Evolutionary conservation across 768 basidiomycete species (phyloP), one percentile per base, ranked within the genome.

Genomic region (Roridomyces roridus): DNA sequence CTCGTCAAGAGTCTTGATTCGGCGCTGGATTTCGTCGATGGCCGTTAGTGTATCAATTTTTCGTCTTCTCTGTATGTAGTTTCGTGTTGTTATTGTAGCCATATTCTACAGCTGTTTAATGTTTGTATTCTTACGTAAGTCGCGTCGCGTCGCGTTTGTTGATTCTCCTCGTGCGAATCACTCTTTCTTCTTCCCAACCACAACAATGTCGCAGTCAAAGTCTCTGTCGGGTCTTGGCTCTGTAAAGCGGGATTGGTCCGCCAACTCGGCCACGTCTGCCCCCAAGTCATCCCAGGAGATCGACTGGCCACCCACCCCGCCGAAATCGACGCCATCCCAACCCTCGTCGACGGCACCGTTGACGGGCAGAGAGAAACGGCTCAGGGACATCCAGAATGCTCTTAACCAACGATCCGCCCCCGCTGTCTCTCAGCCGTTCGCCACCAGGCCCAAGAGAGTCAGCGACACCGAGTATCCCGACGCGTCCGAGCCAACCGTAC

Each of bases 201-300:
- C 57, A 0, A 59, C 50, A 17, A 72, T 72, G 62, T 60, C 71
- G 31, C 77, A 74, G 60, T 59, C 71, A 24, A 77, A 74, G 53
- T 54, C 74, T 15, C 76, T 76, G 62, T 91, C 89, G 1, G 90
- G 89, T 1, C 79, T 92, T 21, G 73, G 82, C 31, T 78, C 79
- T 1, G 59, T 91, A 41, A 78, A 78, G 60, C 82, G 91, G 55
- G 85, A 91, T 68, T 92, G 84, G 68, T 88, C 87, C 0, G 43
- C 72, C 59, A 68, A 68, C 0, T 67, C 73, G n/a, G n/a, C n/a
- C 4, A 34, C 68, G 4, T 55, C 68, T 3, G 51, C 68, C 31
- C 58, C 66, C 15, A 67, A 67, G 14, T 75, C 75, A 42, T 79
- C 80, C 3, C 77, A 77, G 46, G 74, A 78, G 24, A 77, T 79